These are phyloP conservation scores for Penicillium simplicissimum DNA, from an alignment of 495 filamentous ascomycete genomes.

Conservation along the genomic window DNA sequence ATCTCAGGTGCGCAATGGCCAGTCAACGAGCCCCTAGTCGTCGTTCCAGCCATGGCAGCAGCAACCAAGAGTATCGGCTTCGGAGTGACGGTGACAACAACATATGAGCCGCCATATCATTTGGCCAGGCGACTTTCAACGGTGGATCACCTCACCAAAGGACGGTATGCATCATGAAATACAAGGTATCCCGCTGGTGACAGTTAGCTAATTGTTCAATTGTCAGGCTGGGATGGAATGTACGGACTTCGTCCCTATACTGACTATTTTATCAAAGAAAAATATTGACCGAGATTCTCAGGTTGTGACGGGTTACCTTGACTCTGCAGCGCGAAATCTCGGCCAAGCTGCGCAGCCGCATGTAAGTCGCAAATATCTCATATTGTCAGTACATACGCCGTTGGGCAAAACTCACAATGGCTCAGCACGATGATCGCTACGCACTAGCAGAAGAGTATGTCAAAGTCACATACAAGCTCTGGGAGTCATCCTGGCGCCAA, in stretches of 20 bases:
- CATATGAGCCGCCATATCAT: constrained; percentile 71
- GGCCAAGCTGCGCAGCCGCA: constrained; percentile 54
- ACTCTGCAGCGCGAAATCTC: constrained; percentile 65
- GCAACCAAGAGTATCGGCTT: constrained; percentile 65
- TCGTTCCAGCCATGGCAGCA: constrained; percentile 49
- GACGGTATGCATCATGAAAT: constrained; percentile 40
- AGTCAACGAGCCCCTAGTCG: constrained; percentile 53
- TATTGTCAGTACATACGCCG: neutral
- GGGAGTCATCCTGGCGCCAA: constrained; percentile 67
- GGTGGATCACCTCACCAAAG: constrained; percentile 66
- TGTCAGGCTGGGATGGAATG: constrained; percentile 59
- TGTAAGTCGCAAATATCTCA: constrained; percentile 17
- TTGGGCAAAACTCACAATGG: neutral
- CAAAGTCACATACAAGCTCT: constrained; percentile 67
- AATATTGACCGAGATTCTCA: constrained; percentile 14
- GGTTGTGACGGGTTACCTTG: constrained; percentile 68
- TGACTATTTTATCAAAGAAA: neutral
- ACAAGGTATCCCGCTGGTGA: neutral
- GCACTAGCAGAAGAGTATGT: constrained; percentile 68
- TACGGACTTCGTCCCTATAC: constrained; percentile 9
- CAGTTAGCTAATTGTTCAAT: neutral
- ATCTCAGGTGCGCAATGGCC: constrained; percentile 67
- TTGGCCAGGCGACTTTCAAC: constrained; percentile 65
- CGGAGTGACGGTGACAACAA: constrained; percentile 69
- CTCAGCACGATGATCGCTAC: constrained; percentile 67